These are phyloP conservation scores for Halenospora varia DNA, from an alignment of 495 filamentous ascomycete genomes.

Conservation along the genomic window DNA sequence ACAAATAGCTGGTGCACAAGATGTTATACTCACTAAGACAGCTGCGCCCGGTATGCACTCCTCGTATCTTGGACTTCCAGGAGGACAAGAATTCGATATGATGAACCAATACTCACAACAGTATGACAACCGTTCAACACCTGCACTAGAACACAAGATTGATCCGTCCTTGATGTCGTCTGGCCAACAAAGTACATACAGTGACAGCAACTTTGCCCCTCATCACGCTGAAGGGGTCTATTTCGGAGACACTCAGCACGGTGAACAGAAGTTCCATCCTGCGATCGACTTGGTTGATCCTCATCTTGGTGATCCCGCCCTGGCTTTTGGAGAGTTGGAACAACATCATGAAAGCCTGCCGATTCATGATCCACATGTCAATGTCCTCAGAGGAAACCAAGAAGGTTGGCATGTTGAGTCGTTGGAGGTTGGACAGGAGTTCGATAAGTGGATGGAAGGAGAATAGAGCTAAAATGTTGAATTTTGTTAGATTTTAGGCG, in stretches of 20 bases:
- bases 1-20: constrained; percentile 40
- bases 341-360: constrained; percentile 9
- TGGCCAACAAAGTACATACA: background rate
- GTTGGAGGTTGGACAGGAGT: constrained; percentile 25
- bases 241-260: constrained; percentile 1
- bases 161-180: constrained; percentile 20
- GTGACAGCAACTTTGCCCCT: constrained; percentile 5
- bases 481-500: too few species aligned
- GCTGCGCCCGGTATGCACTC: constrained; percentile 30
- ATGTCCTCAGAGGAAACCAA: constrained; percentile 34
- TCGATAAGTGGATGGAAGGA: constrained; percentile 25
- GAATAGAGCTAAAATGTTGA: background rate
- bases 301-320: background rate
- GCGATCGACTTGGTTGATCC: constrained; percentile 1
- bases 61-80: constrained; percentile 16
- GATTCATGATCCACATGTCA: constrained; percentile 24
- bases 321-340: constrained; percentile 15
- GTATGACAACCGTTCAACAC: background rate
- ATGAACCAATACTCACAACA: constrained; percentile 15
- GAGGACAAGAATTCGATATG: constrained; percentile 22
- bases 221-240: constrained; percentile 7
- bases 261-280: constrained; percentile 12
- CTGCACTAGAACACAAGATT: constrained; percentile 17
- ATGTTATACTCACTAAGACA: constrained; percentile 45
- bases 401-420: constrained; percentile 29